Evolutionary conservation across 305 asterid genomes (phyloP).

Genomic region (Withania somnifera): DNA sequence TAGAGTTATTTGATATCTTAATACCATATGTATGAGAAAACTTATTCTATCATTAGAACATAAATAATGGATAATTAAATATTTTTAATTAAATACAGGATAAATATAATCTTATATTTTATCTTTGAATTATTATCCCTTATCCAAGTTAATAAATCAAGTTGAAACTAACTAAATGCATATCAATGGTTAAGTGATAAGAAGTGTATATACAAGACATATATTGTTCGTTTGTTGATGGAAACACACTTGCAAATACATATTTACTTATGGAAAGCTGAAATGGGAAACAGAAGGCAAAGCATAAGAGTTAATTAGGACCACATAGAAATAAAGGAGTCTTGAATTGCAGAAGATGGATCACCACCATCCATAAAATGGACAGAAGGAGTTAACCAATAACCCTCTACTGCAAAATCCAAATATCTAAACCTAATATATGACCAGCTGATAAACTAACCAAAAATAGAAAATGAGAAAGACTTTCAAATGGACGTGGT

Average conservation of each 20-base stretch:
- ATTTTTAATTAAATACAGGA: too few relatives aligned
- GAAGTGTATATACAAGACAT: too few relatives aligned
- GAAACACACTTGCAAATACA: too few relatives aligned
- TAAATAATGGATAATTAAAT: too few relatives aligned
- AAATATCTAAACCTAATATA: background rate
- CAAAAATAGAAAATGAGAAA: background rate
- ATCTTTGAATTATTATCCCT: too few relatives aligned
- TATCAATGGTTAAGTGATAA: too few relatives aligned
- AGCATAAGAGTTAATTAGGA: background rate
- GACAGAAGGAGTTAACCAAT: background rate
- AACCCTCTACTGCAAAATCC: background rate
- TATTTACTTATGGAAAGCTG: background rate
- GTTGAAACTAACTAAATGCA: too few relatives aligned
- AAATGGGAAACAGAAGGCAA: background rate
- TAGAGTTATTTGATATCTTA: too few relatives aligned
- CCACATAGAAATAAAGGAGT: background rate
- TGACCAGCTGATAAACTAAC: background rate
- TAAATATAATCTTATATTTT: too few relatives aligned
- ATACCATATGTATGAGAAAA: too few relatives aligned
- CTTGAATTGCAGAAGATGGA: background rate
- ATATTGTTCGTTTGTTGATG: background rate
- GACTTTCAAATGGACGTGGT: background rate
- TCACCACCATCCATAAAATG: background rate
- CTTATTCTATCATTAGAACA: too few relatives aligned
- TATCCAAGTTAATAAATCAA: background rate